Base-by-base conservation (phyloP, 2,329 filamentous ascomycete genomes). In the Fusarium tjaetaba region DNA sequence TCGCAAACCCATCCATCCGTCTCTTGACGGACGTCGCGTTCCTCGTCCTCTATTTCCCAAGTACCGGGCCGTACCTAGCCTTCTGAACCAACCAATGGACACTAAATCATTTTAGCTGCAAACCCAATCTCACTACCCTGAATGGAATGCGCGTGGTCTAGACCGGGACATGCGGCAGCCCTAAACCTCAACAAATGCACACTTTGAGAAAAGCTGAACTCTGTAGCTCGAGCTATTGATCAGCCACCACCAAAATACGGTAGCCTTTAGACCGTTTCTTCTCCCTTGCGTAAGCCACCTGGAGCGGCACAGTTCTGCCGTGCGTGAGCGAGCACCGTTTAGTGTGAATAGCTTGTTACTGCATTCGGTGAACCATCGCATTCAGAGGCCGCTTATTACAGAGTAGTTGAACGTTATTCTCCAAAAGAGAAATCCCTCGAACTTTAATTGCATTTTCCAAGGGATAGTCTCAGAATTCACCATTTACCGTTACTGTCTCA, bases 1-100 rank as follows among this genome's bases (percentile, higher is more conserved):
- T 22, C 26, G 24, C 18, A 45, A 32, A 45, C 22, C 14, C 16
- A 32, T 7, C 9, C 15, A n/a, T 34, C 62, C 58, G 56, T 38
- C 16, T 38, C 18, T 24, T 38, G 32, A 18, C 32, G 45, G 46
- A 34, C 26, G 42, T 62, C 5, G 26, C 48, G 51, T 56, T 41
- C 59, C 51, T 65, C 16, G 11, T 34, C 4, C n/a, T 30, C 3
- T 9, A 53, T 18, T 18, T 26, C 22, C 41, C 56, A 30, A 24
- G 43, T 34, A 32, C 45, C 65, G 65, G 67, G 30, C 65, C 65
- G 65, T 43, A 53, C 67, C 67, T 70, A 70, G 65, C 14, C 51
- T 32, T 24, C 9, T 8, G 34, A 64, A n/a, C n/a, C n/a, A n/a
- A n/a, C 20, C 34, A 22, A 52, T 53, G 5, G 16, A 1, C 16